Base-by-base conservation (phyloP, 441 rosid species). In the Erodium trifolium region DNA sequence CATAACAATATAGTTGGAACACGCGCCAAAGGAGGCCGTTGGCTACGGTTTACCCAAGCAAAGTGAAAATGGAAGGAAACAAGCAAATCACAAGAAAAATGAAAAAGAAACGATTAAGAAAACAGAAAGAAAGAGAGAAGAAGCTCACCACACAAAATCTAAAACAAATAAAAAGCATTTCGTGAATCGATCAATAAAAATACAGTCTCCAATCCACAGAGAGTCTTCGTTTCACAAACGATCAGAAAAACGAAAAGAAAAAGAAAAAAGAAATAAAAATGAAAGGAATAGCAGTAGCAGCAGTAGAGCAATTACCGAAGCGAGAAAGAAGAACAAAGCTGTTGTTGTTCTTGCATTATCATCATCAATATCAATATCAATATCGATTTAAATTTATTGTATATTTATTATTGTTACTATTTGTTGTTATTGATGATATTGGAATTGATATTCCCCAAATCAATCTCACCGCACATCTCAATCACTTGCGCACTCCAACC, bases 381-480 rank as follows among this genome's bases (percentile, higher is more conserved):
- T 51, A 12, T 51, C 16, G 49, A 53, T 53, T 53, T 53, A 53
- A 53, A 53, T 53, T 53, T 53, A 53, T 14, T 53, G 60, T 14
- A 53, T 53, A 53, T 53, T 53, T 53, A 53, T 53, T 53, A 53
- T 53, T 53, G 49, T 43, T 43, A 53, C 60, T 53, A 53, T 53
- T 53, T 17, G 60, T 53, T 53, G 60, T 53, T 53, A 12, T 53
- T 53, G 60, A 8, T 51, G 27, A 14, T 51, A 14, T 14, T 53
- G 60, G 18, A 4, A 14, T 53, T 53, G 60, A 69, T 68, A 65
- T 73, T 68, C 72, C 67, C 63, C 68, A 78, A 81, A 76, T 82
- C 85, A 53, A 53, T 53, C 60, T 76, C 75, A 78, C 82, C 79
- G 67, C 83, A 82, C 83, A 76, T 79, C 84, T 81, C 82, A 72